These are phyloP conservation scores for Saccharomycopsis sp. DNA, from an alignment of 805 yeast genomes.

Conservation along the genomic window DNA sequence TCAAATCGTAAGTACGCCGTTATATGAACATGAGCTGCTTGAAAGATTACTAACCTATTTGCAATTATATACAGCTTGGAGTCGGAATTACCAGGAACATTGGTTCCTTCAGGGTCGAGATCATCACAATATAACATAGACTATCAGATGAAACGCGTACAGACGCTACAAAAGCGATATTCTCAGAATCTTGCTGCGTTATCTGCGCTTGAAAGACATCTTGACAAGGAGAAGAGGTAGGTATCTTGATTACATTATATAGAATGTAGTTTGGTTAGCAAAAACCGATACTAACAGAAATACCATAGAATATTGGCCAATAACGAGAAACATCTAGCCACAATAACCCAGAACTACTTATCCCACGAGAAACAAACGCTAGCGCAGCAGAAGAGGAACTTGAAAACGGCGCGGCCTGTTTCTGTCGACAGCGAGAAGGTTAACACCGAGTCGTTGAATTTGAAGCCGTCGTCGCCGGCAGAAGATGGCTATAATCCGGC, in stretches of 20 bases:
- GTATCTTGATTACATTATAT: too few relatives aligned
- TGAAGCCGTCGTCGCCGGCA: too few relatives aligned
- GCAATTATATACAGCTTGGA: not conserved
- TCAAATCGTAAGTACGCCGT: not conserved
- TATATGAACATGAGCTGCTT: too few relatives aligned
- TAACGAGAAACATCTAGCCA: not conserved
- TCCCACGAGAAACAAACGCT: constrained; percentile 4
- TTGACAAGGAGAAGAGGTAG: constrained; percentile 5
- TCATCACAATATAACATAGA: constrained; percentile 11
- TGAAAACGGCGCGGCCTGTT: not conserved
- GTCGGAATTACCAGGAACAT: constrained; percentile 9
- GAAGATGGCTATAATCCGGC: constrained; percentile 1
- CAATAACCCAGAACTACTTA: constrained; percentile 1
- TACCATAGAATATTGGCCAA: not conserved
- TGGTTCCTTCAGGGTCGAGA: constrained; percentile 17
- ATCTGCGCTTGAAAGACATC: constrained; percentile 8
- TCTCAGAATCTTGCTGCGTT: constrained; percentile 9
- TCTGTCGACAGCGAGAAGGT: not conserved
- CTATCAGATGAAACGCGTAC: constrained; percentile 1
- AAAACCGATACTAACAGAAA: constrained; percentile 4
- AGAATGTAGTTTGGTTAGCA: constrained; percentile 9
- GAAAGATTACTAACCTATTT: too few relatives aligned
- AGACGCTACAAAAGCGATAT: constrained; percentile 9
- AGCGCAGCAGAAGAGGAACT: not conserved
- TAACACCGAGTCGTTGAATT: not conserved